Evolutionary conservation across 768 basidiomycete genomes (phyloP).

Genomic region (Pulveroboletus ravenelii): DNA sequence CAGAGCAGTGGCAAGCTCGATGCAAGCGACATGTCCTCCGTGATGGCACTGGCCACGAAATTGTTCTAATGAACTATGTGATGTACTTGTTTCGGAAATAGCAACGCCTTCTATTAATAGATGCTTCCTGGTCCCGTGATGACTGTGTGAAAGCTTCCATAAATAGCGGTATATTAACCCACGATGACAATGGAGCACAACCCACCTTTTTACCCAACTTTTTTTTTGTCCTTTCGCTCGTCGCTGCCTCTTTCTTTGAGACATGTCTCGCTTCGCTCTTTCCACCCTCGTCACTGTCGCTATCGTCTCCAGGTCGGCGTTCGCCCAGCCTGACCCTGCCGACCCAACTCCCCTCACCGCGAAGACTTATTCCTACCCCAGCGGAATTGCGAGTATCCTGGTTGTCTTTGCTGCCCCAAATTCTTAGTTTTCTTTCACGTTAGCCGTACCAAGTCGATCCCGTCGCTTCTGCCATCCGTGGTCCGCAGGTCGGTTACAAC

Average conservation of each 20-base stretch:
- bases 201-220: neutral
- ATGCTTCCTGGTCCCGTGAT: neutral
- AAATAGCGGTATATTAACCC: conserved; percentile 11
- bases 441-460: conserved; percentile 52
- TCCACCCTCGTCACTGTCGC: conserved; percentile 34
- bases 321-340: conserved; percentile 34
- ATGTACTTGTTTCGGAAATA: neutral
- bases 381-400: conserved; percentile 34
- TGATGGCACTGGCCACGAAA: conserved; percentile 26
- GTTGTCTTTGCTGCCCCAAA: neutral
- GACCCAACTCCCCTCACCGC: conserved; percentile 45
- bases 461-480: conserved; percentile 42
- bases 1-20: conserved; percentile 24
- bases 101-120: neutral
- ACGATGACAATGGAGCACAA: neutral
- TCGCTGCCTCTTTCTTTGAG: conserved; percentile 14
- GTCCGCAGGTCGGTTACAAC: conserved; percentile 62
- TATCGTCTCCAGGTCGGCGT: conserved; percentile 24
- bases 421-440: neutral
- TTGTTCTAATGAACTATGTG: conserved; percentile 9
- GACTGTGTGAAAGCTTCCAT: conserved; percentile 5
- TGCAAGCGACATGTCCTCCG: conserved; percentile 25
- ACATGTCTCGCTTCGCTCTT: conserved; percentile 49
- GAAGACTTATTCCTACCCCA: conserved; percentile 43
- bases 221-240: neutral